Conservation (phyloP, 2,329 filamentous ascomycete genomes). For the Xylaria sp. region DNA sequence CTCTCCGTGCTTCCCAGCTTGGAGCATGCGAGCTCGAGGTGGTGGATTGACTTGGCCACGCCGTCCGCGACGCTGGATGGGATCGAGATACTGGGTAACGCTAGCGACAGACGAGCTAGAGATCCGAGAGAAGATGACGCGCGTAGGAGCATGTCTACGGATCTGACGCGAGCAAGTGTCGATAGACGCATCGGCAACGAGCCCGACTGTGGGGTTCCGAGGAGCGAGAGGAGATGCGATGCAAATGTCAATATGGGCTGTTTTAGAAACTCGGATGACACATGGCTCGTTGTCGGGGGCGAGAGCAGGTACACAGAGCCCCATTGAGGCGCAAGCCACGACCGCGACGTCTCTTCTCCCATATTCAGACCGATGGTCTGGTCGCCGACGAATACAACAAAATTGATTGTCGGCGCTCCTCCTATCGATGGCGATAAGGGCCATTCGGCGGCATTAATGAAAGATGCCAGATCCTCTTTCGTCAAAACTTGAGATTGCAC, state of each 20-base stretch:
- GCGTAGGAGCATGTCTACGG: constrained; percentile 84
- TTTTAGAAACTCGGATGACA: constrained; percentile 74
- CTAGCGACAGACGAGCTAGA: constrained; percentile 83
- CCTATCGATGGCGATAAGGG: constrained; percentile 94
- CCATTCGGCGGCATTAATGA: constrained; percentile 98
- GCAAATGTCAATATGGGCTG: constrained; percentile 90
- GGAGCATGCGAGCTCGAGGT: constrained; percentile 80
- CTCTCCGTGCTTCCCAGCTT: constrained; percentile 73
- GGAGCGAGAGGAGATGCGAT: constrained; percentile 85
- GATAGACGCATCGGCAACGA: constrained; percentile 87
- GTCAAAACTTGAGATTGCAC: constrained; percentile 72
- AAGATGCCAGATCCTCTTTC: constrained; percentile 89
- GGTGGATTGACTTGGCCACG: constrained; percentile 80
- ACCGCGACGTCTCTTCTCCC: constrained; percentile 63
- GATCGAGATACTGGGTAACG: constrained; percentile 90
- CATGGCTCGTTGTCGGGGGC: constrained; percentile 57
- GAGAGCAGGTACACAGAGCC: constrained; percentile 74
- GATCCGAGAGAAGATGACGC: constrained; percentile 95
- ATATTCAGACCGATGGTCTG: constrained; percentile 70
- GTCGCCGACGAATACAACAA: constrained; percentile 88
- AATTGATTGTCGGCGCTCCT: constrained; percentile 92
- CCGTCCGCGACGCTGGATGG: constrained; percentile 86
- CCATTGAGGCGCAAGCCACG: constrained; percentile 97
- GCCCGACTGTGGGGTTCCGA: constrained; percentile 84
- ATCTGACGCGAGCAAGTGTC: constrained; percentile 84